phyloP scores from a whole-genome alignment of 768 basidiomycete species.

The Serendipita sp. region DNA sequence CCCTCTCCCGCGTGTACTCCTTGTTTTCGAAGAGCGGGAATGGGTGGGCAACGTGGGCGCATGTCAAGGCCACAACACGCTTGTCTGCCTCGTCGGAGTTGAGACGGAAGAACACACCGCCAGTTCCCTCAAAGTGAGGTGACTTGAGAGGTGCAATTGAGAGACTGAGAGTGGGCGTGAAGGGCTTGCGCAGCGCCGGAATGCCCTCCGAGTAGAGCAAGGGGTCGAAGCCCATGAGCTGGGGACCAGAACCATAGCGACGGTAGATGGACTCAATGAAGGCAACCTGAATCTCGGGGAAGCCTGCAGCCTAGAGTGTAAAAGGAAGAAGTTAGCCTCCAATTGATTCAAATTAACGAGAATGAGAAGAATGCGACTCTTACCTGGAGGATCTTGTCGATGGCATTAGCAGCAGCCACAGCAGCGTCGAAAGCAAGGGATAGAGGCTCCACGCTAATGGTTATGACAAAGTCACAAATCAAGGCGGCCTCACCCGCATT shows the following conservation, averaged over 20 bases:
- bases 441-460: constrained; percentile 16
- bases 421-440: constrained; percentile 17
- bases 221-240: constrained; percentile 19
- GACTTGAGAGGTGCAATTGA: constrained; percentile 20
- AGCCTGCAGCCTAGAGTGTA: constrained; percentile 10
- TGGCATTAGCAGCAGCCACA: constrained; percentile 13
- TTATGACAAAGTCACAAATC: constrained; percentile 15
- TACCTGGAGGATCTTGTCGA: constrained; percentile 13
- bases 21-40: constrained; percentile 18
- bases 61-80: constrained; percentile 20
- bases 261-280: constrained; percentile 17
- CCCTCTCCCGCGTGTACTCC: constrained; percentile 12
- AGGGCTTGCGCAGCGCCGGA: constrained; percentile 19
- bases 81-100: constrained; percentile 16
- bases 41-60: constrained; percentile 24
- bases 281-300: constrained; percentile 17
- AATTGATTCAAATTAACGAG: neutral
- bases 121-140: constrained; percentile 26
- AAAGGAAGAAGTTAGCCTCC: neutral
- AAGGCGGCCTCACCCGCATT: constrained; percentile 13
- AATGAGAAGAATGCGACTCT: too few relatives aligned
- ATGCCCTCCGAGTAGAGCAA: constrained; percentile 16
- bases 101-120: constrained; percentile 21
- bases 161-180: constrained; percentile 25
- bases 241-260: constrained; percentile 17